Evolutionary conservation across 495 filamentous ascomycete species (phyloP).

Genomic region (Glutinoglossum americanum): DNA sequence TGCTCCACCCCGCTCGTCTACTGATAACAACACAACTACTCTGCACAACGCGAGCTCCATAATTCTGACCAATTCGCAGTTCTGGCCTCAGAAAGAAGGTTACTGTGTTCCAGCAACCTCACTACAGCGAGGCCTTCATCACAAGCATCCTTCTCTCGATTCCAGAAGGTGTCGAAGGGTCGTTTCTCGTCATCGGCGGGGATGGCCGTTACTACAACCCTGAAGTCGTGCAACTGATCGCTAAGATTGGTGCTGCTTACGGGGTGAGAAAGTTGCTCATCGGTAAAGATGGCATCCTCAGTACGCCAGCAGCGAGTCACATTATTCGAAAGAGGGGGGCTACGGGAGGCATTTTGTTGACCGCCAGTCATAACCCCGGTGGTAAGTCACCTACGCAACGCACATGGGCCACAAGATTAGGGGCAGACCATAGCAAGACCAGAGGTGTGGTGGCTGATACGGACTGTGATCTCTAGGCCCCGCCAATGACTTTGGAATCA

Average conservation of each 20-base stretch:
- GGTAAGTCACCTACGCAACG: too few relatives aligned
- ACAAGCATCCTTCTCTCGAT: conserved; percentile 87
- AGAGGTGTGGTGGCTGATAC: background rate
- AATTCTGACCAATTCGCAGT: conserved; percentile 23
- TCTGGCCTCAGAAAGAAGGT: conserved; percentile 98
- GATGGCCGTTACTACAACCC: conserved; percentile 96
- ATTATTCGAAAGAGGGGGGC: conserved; percentile 83
- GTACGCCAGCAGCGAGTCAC: conserved; percentile 87
- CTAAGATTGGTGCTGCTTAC: conserved; percentile 90
- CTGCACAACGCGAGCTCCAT: background rate
- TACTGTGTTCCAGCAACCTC: conserved; percentile 79
- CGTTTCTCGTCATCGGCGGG: conserved; percentile 89
- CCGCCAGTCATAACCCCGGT: conserved; percentile 93
- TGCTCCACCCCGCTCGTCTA: background rate
- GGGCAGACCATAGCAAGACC: background rate
- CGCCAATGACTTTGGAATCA: conserved; percentile 90
- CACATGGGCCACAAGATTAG: too few relatives aligned
- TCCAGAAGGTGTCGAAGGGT: conserved; percentile 70
- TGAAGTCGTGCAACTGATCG: conserved; percentile 87
- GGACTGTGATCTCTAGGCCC: conserved; percentile 37
- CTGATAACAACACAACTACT: background rate
- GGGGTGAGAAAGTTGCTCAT: conserved; percentile 97
- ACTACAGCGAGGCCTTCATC: conserved; percentile 93
- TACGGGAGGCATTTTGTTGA: conserved; percentile 89
- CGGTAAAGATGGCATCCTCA: conserved; percentile 88